Conservation (phyloP, 345 rosid genomes). For the Gossypium arboreum region DNA sequence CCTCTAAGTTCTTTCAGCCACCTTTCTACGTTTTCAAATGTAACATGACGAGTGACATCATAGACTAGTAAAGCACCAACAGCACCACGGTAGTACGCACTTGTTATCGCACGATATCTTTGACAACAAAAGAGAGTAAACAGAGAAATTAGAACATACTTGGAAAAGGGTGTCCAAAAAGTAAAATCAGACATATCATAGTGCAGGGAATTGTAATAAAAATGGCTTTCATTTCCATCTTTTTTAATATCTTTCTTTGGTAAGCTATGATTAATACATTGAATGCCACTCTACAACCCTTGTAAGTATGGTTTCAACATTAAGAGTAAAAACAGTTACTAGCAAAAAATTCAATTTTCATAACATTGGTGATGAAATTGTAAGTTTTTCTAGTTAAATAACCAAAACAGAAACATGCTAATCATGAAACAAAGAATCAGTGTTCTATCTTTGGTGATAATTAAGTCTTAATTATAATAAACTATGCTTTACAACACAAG, state of each 20-base stretch:
- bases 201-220: neutral
- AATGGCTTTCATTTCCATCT: neutral
- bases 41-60: constrained; percentile 79
- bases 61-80: constrained; percentile 81
- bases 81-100: constrained; percentile 88
- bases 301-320: neutral
- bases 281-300: neutral
- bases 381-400: too few relatives aligned
- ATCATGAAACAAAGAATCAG: neutral
- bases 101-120: constrained; percentile 84
- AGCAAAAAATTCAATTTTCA: too few relatives aligned
- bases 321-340: neutral
- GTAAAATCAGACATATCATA: neutral
- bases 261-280: neutral
- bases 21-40: constrained; percentile 81
- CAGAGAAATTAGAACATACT: neutral
- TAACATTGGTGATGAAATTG: too few relatives aligned
- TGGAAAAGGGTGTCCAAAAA: neutral
- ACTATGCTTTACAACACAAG: neutral
- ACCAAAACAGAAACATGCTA: too few relatives aligned
- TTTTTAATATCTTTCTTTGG: neutral
- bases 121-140: neutral
- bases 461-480: neutral
- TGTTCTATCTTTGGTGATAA: neutral
- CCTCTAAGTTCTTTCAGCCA: constrained; percentile 89